phyloP scores from a whole-genome alignment of 306 rosid species.

The Medicago ruthenica region DNA sequence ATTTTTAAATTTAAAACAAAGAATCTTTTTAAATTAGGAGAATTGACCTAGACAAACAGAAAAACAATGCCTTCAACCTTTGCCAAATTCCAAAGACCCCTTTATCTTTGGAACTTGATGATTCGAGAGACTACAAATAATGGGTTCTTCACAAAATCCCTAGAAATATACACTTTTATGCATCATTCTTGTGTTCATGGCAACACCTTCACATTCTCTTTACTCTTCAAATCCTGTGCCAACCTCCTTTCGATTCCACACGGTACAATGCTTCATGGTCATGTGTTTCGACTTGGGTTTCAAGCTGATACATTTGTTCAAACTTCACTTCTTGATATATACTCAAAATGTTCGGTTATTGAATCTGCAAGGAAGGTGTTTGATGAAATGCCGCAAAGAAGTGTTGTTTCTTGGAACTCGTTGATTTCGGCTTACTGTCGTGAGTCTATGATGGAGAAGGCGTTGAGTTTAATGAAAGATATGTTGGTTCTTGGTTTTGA shows the following conservation, averaged over 20 bases:
- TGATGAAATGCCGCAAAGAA: slow-evolving; percentile 60
- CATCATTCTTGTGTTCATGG: slow-evolving; percentile 53
- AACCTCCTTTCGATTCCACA: slow-evolving; percentile 49
- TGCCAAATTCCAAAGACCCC: slow-evolving; percentile 46
- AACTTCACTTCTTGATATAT: slow-evolving; percentile 57
- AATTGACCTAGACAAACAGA: neutral
- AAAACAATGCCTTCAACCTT: slow-evolving; percentile 41
- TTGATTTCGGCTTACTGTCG: slow-evolving; percentile 65
- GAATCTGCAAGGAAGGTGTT: slow-evolving; percentile 48
- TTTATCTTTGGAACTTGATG: slow-evolving; percentile 62
- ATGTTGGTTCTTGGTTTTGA: slow-evolving; percentile 53
- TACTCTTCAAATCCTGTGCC: slow-evolving; percentile 60
- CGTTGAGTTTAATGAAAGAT: slow-evolving; percentile 48
- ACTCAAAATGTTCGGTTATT: slow-evolving; percentile 50
- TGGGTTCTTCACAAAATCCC: slow-evolving; percentile 49
- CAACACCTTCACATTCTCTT: slow-evolving; percentile 58
- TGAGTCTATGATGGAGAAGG: slow-evolving; percentile 47
- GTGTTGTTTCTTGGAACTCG: slow-evolving; percentile 67
- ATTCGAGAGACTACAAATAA: slow-evolving; percentile 54
- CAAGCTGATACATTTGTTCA: slow-evolving; percentile 53
- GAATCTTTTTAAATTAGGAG: too few relatives aligned
- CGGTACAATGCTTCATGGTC: slow-evolving; percentile 56
- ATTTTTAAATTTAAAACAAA: too few relatives aligned
- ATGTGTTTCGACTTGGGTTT: slow-evolving; percentile 50
- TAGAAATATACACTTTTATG: slow-evolving; percentile 53